Evolutionary conservation across 2,329 filamentous ascomycete genomes (phyloP), one percentile per base, ranked within the genome.

Genomic region (Aspergillus cejpii): DNA sequence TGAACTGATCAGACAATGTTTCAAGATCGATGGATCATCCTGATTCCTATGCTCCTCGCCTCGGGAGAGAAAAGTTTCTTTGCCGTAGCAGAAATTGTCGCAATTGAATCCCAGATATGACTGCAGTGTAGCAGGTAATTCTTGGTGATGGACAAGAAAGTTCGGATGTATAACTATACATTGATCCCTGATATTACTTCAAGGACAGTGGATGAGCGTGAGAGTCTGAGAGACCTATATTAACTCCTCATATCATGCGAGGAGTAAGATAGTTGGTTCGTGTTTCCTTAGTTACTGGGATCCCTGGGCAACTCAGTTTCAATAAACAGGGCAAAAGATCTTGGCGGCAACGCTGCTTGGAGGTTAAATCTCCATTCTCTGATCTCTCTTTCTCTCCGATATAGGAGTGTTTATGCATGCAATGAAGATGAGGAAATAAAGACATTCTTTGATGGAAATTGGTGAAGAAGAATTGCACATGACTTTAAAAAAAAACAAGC

Each of bases 231-330:
- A 8, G 6, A 14, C 2, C 11, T 17, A 6, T 34, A 19, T 34
- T 17, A 12, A 15, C 27, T 27, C 45, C 38, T 31, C 24, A 37
- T 41, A 26, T 38, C 23, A 42, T 39, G 39, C 37, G 31, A 44
- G 39, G 17, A 34, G 17, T 15, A 12, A 2, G 17, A 19, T 19
- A n/a, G n/a, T n/a, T n/a, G n/a, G n/a, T n/a, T n/a, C n/a, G 31
- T 34, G 17, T 6, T 15, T 34, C 10, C 17, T 33, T 34, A 15
- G 17, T 19, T 34, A 17, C 17, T 15, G 8, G 10, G 26, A 48
- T 31, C 45, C 45, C 41, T 41, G 41, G 37, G 39, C 19, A 37
- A 43, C 21, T 20, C 23, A 47, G 47, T 49, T 44, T 47, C 44
- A 47, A 26, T 29, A 27, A 23, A 36, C 24, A 39, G 26, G 37